Percentiles rank a stretch among this genome's conserved stretches.
phyloP scores from a whole-genome alignment of 2,329 filamentous ascomycete species.

The Coniochaeta pulveracea region DNA sequence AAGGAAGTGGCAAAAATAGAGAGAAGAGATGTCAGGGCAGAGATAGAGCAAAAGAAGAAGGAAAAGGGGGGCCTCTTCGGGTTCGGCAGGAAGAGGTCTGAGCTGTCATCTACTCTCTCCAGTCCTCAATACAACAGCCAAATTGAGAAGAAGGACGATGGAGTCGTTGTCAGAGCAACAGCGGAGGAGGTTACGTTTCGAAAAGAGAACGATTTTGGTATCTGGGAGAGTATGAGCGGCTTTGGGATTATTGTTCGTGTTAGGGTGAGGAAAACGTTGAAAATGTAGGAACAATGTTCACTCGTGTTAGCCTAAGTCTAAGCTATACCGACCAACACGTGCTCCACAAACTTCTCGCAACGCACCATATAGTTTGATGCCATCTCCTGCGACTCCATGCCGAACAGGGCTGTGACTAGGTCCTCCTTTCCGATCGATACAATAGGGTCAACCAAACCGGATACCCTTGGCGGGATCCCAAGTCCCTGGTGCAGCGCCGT shows the following conservation, averaged over 20 bases:
- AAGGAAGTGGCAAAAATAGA: constrained; percentile 13
- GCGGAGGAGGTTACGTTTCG: constrained; percentile 39
- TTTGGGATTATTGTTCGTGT: constrained; percentile 37
- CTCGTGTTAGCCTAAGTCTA: too few relatives aligned
- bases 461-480: constrained; percentile 52
- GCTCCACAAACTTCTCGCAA: too few relatives aligned
- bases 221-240: constrained; percentile 38
- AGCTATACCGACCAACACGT: too few relatives aligned
- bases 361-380: too few relatives aligned
- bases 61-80: constrained; percentile 23
- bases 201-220: constrained; percentile 36
- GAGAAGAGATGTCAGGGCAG: constrained; percentile 17
- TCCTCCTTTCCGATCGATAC: not conserved
- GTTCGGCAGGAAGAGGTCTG: constrained; percentile 15
- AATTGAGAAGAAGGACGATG: constrained; percentile 7
- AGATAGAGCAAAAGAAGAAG: constrained; percentile 19
- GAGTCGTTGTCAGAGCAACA: constrained; percentile 1
- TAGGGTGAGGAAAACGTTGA: not conserved
- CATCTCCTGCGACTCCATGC: too few relatives aligned
- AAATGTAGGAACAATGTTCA: too few relatives aligned
- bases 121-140: too few relatives aligned
- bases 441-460: constrained; percentile 42
- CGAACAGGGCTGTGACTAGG: too few relatives aligned
- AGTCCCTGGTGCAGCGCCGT: constrained; percentile 23
- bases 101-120: too few relatives aligned